These are phyloP conservation scores for Aspergillus uvarum DNA, from an alignment of 2,329 filamentous ascomycete genomes.

Conservation along the genomic window DNA sequence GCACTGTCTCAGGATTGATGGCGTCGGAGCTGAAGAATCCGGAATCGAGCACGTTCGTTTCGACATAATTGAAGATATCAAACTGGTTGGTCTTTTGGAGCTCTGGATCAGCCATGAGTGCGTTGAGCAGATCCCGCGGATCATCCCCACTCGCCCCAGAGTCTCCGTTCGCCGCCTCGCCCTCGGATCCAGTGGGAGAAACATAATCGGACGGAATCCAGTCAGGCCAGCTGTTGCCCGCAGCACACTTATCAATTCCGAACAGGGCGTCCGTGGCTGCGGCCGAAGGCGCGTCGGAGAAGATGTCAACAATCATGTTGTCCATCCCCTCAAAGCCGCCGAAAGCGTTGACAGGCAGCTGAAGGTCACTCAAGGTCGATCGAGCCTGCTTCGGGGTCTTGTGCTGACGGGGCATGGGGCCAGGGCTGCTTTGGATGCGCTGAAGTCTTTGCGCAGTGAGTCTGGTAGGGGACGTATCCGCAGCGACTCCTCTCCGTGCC, in stretches of 20 bases:
- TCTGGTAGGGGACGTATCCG: slow-evolving; percentile 29
- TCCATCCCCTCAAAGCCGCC: slow-evolving; percentile 33
- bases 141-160: slow-evolving; percentile 16
- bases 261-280: slow-evolving; percentile 30
- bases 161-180: slow-evolving; percentile 15
- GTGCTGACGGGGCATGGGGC: slow-evolving; percentile 22
- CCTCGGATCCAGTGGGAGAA: slow-evolving; percentile 32
- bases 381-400: slow-evolving; percentile 28
- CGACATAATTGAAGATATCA: slow-evolving; percentile 32
- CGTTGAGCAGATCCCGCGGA: slow-evolving; percentile 35
- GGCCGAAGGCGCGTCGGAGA: slow-evolving; percentile 29
- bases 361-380: slow-evolving; percentile 18
- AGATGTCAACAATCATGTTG: slow-evolving; percentile 40
- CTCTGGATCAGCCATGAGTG: slow-evolving; percentile 36
- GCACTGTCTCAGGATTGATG: slow-evolving; percentile 26
- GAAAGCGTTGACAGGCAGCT: slow-evolving; percentile 26
- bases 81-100: slow-evolving; percentile 33
- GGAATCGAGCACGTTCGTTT: slow-evolving; percentile 34
- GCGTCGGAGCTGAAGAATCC: slow-evolving; percentile 40
- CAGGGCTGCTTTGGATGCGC: slow-evolving; percentile 29
- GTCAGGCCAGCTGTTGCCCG: slow-evolving; percentile 35
- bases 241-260: slow-evolving; percentile 27
- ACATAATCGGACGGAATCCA: slow-evolving; percentile 39
- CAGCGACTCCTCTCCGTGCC: slow-evolving; percentile 23
- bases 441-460: slow-evolving; percentile 37